Evolutionary conservation across 2,329 filamentous ascomycete genomes (phyloP), one percentile per base, ranked within the genome.

Genomic region (Pestalotiopsis sp.): DNA sequence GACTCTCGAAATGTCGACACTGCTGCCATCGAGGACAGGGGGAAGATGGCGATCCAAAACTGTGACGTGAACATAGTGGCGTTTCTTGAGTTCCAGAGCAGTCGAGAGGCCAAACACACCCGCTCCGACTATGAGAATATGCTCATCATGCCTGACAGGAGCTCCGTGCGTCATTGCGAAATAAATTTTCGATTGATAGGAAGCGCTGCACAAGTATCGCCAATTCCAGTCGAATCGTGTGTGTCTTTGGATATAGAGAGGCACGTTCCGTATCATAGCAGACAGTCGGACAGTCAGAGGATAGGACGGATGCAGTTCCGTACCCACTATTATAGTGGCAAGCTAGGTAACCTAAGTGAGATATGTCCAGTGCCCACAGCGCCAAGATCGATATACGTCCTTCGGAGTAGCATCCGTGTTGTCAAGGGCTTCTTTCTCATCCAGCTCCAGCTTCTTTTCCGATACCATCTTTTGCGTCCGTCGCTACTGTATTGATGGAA

Each of bases 31-130:
- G 20, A 49, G 38, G 11, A 64, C 61, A 14, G 61, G 61, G 5
- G 61, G 61, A 4, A 64, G 20, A 31, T 64, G 39, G 3, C 61
- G 61, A 72, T 87, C 85, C 39, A 87, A 77, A 9, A 87, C 79
- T 6, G 80, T 85, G 31, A 87, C 77, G 68, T 83, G 77, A 7
- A 20, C 77, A 72, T 86, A 87, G 3, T 85, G 85, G 13, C 82
- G 74, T 62, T 77, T 75, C 9, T 79, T 79, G 9, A 85, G 78
- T 71, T 83, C 80, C 27, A 84, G 71, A 1, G 83, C 83, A 11
- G 81, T 83, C 68, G 78, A 69, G 23, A 82, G 76, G 56, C 82
- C 81, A 69, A 81, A 83, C 66, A 81, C 78, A 36, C 82, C 82
- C 1, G 79, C 81, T 14, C 82, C 82, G 9, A 84, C 73, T 45